Conservation (phyloP, 129 eudicot species). For the Saposhnikovia divaricata region DNA sequence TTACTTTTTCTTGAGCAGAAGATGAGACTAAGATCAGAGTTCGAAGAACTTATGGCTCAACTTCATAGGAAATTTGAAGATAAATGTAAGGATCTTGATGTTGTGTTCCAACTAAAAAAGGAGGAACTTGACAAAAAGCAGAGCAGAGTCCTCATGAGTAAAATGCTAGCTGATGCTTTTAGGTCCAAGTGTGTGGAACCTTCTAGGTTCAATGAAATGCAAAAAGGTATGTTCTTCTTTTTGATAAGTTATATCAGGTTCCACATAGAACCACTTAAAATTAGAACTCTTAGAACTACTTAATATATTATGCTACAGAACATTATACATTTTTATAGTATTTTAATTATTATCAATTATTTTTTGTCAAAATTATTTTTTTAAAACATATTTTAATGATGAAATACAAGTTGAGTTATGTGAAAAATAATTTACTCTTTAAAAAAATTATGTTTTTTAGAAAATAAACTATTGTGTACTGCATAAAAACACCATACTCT, state of each 20-base stretch:
- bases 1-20: slow-evolving; percentile 39
- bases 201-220: slow-evolving; percentile 26
- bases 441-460: too few relatives aligned
- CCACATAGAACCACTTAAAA: too few relatives aligned
- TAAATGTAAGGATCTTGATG: slow-evolving; percentile 43
- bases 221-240: slow-evolving; percentile 32
- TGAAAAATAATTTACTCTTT: too few relatives aligned
- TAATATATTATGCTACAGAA: too few relatives aligned
- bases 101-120: slow-evolving; percentile 35
- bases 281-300: too few relatives aligned
- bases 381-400: too few relatives aligned
- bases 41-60: slow-evolving; percentile 43
- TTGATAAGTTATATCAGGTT: background rate
- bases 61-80: slow-evolving; percentile 43
- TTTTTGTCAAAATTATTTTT: too few relatives aligned
- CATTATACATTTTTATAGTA: too few relatives aligned
- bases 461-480: too few relatives aligned
- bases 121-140: slow-evolving; percentile 42
- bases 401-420: too few relatives aligned
- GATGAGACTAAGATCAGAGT: slow-evolving; percentile 43
- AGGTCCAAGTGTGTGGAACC: slow-evolving; percentile 52
- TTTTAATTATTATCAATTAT: too few relatives aligned
- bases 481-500: too few relatives aligned
- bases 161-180: slow-evolving; percentile 52
- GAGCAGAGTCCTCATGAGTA: slow-evolving; percentile 40